These are phyloP conservation scores for Auriscalpium vulgare DNA, from an alignment of 768 basidiomycete species.

Conservation along the genomic window DNA sequence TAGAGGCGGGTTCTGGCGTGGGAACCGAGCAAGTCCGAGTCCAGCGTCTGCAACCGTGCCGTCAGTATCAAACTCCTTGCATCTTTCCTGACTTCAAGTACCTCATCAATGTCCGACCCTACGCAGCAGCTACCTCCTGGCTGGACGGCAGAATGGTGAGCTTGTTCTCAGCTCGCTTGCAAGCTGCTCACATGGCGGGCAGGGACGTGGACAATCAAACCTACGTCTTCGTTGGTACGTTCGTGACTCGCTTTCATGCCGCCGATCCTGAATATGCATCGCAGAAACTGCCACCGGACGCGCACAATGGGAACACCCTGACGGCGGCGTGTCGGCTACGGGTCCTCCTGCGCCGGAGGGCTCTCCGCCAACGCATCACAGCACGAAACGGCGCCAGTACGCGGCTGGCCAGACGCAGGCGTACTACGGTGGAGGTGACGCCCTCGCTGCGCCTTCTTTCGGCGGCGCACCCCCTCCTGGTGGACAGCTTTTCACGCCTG, in stretches of 20 bases:
- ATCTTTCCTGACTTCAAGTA: too few species aligned
- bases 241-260: not conserved
- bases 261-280: slow-evolving; percentile 5
- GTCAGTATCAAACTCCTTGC: too few species aligned
- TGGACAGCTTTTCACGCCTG: slow-evolving; percentile 79
- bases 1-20: slow-evolving; percentile 5
- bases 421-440: slow-evolving; percentile 56
- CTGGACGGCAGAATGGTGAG: slow-evolving; percentile 89
- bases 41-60: too few species aligned
- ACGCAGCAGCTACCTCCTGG: slow-evolving; percentile 79
- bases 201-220: slow-evolving; percentile 79
- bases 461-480: slow-evolving; percentile 38
- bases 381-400: slow-evolving; percentile 80
- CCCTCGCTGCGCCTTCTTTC: slow-evolving; percentile 33
- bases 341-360: slow-evolving; percentile 28
- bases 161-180: slow-evolving; percentile 9
- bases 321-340: slow-evolving; percentile 27
- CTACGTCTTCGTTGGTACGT: slow-evolving; percentile 85
- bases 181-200: slow-evolving; percentile 14
- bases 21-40: slow-evolving; percentile 14
- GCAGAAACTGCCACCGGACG: slow-evolving; percentile 77
- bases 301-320: slow-evolving; percentile 85
- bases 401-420: slow-evolving; percentile 90
- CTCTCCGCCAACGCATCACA: slow-evolving; percentile 35
- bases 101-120: slow-evolving; percentile 34